Conservation (phyloP, 2,329 filamentous ascomycete species). For the Fusarium udum region DNA sequence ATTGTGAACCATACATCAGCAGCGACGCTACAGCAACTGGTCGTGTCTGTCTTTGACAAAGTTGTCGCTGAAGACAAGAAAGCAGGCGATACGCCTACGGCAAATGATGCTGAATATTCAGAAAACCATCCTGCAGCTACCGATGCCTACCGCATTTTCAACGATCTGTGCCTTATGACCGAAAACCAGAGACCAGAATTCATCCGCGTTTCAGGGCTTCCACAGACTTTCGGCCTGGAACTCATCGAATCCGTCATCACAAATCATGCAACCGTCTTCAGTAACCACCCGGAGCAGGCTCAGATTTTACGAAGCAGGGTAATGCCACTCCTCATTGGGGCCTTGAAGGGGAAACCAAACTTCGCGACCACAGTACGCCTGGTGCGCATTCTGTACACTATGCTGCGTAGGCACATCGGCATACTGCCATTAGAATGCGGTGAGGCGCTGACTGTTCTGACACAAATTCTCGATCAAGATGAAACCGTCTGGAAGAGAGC, state of each 20-base stretch:
- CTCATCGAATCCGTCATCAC: constrained; percentile 90
- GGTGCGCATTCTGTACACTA: constrained; percentile 82
- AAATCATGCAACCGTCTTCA: constrained; percentile 84
- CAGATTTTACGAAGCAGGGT: constrained; percentile 79
- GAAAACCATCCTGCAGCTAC: constrained; percentile 78
- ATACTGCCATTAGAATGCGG: constrained; percentile 83
- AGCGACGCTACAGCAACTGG: constrained; percentile 93
- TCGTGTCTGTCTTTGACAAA: constrained; percentile 93
- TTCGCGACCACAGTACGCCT: constrained; percentile 87
- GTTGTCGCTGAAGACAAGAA: constrained; percentile 79
- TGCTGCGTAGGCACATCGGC: constrained; percentile 80
- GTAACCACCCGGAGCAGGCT: constrained; percentile 80
- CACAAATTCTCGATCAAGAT: constrained; percentile 88
- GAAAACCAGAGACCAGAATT: constrained; percentile 87
- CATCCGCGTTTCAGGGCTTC: constrained; percentile 79
- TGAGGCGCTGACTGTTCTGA: constrained; percentile 81
- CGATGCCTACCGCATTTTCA: constrained; percentile 87
- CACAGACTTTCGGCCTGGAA: constrained; percentile 86
- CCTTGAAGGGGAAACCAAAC: constrained; percentile 78
- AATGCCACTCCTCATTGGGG: constrained; percentile 83
- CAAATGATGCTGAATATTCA: constrained; percentile 70
- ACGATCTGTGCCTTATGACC: constrained; percentile 87
- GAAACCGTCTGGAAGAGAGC: constrained; percentile 85
- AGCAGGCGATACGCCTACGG: constrained; percentile 62
- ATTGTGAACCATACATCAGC: constrained; percentile 96